A percentile compares a stretch with the other conserved stretches of the same genome.
Conservation (phyloP, 202 grass and related monocot genomes). For the Cymbopogon flexuosus region DNA sequence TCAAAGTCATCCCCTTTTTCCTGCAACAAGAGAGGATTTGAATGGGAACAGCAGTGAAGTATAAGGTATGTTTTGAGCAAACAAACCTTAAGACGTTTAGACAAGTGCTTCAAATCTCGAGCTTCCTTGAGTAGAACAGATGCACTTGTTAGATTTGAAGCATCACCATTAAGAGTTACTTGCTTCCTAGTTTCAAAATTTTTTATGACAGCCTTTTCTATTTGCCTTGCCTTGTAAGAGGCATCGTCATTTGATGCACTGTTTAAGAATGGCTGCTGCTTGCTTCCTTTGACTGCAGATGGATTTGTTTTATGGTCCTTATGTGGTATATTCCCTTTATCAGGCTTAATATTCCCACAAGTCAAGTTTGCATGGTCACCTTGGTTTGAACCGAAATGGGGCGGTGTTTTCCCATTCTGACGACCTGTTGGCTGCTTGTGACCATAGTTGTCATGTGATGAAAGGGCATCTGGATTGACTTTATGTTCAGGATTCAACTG, state of each 20-base stretch:
- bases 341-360: constrained; percentile 33
- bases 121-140: constrained; percentile 74
- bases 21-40: constrained; percentile 39
- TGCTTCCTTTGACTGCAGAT: constrained; percentile 36
- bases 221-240: constrained; percentile 40
- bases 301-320: constrained; percentile 38
- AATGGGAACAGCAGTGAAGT: not conserved
- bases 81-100: constrained; percentile 84
- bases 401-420: constrained; percentile 23
- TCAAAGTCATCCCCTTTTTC: constrained; percentile 59
- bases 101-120: constrained; percentile 73
- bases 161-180: constrained; percentile 27
- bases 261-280: constrained; percentile 31
- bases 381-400: constrained; percentile 30
- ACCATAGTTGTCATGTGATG: constrained; percentile 17
- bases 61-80: constrained; percentile 32
- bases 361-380: constrained; percentile 23
- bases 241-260: constrained; percentile 36
- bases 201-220: constrained; percentile 39
- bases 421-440: constrained; percentile 13
- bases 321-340: constrained; percentile 28
- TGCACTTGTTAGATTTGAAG: constrained; percentile 36
- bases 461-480: constrained; percentile 1
- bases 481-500: constrained; percentile 29
- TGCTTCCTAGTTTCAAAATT: constrained; percentile 47